Evolutionary conservation across 345 rosid species (phyloP).

Genomic region (Populus simonii): DNA sequence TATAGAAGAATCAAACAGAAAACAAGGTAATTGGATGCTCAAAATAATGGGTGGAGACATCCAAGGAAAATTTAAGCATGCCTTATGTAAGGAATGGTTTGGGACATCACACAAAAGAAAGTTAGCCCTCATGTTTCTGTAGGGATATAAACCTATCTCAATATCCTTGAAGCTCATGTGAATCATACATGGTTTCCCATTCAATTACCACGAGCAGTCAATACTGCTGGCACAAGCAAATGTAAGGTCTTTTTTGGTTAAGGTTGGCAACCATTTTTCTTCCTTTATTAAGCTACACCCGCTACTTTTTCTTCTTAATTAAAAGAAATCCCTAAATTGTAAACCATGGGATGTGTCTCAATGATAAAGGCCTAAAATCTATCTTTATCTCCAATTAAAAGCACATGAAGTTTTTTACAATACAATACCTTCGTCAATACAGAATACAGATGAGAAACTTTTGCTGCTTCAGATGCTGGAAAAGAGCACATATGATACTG

Average conservation of each 20-base stretch:
- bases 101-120: not conserved
- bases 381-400: not conserved
- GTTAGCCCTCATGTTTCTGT: not conserved
- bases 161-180: not conserved
- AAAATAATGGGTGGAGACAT: not conserved
- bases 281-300: not conserved
- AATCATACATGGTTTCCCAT: not conserved
- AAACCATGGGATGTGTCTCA: not conserved
- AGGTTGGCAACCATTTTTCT: not conserved
- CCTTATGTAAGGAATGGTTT: not conserved
- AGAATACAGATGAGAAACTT: conserved; percentile 43
- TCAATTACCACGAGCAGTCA: not conserved
- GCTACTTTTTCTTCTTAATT: not conserved
- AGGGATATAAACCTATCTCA: not conserved
- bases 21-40: conserved; percentile 9
- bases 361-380: not conserved
- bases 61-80: not conserved
- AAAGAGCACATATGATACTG: conserved; percentile 25
- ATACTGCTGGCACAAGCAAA: not conserved
- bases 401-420: not conserved
- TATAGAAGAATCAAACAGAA: conserved; percentile 9
- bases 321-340: not conserved
- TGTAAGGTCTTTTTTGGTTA: not conserved
- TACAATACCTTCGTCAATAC: conserved; percentile 52
- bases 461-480: conserved; percentile 46